Percentiles rank a stretch among this genome's conserved stretches.
These are phyloP conservation scores for Penicillium fimorum DNA, from an alignment of 495 filamentous ascomycete genomes.

Conservation along the genomic window DNA sequence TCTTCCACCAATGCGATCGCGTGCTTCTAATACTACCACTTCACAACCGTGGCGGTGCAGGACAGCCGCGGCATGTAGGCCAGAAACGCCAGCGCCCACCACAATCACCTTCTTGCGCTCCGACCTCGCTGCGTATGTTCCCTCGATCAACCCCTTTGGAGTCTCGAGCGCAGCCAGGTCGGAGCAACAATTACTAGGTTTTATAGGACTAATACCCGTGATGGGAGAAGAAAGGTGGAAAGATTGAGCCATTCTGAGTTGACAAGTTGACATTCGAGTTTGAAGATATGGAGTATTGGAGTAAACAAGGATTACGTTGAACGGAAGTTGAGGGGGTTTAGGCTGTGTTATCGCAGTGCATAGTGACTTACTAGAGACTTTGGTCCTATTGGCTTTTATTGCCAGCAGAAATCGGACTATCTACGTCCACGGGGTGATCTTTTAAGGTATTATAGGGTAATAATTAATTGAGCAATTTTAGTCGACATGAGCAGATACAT, in stretches of 20 bases:
- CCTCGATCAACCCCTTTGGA: slow-evolving; percentile 19
- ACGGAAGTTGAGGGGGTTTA: background rate
- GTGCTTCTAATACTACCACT: slow-evolving; percentile 27
- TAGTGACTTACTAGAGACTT: background rate
- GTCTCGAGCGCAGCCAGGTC: slow-evolving; percentile 24
- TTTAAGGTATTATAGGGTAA: background rate
- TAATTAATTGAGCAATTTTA: background rate
- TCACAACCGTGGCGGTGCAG: slow-evolving; percentile 21
- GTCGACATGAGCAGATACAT: background rate
- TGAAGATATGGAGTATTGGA: background rate
- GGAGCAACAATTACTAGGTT: slow-evolving; percentile 28
- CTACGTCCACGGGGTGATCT: background rate
- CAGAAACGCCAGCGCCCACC: slow-evolving; percentile 26
- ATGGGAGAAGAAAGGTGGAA: slow-evolving; percentile 20
- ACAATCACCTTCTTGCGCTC: slow-evolving; percentile 28
- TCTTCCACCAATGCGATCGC: slow-evolving; percentile 30
- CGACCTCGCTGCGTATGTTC: slow-evolving; percentile 22
- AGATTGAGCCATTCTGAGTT: slow-evolving; percentile 26
- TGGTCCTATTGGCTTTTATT: background rate
- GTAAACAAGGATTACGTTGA: background rate
- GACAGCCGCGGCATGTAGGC: slow-evolving; percentile 23
- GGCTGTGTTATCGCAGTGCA: background rate
- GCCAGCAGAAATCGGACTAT: background rate
- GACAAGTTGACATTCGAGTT: slow-evolving; percentile 25
- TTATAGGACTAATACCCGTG: slow-evolving; percentile 15